Evolutionary conservation across 371 early-diverging fungal genomes (phyloP), one percentile per base, ranked within the genome.

Genomic region (Mucor circinelloides): DNA sequence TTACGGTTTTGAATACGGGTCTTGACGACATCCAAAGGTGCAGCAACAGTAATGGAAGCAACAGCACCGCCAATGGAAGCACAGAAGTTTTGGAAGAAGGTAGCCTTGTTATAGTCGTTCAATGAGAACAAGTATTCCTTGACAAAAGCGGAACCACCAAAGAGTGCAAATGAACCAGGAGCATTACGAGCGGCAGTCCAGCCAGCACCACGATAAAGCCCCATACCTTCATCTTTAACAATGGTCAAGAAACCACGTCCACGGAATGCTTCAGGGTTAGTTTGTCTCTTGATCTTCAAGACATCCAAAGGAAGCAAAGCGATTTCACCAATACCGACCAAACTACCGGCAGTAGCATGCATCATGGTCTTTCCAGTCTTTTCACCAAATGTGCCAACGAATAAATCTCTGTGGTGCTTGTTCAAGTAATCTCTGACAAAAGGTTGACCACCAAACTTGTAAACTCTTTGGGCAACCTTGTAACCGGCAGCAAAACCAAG

Each of bases 181-280:
- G 99, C 98, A 73, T 98, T 98, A 68, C 99, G 93, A 56, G 95
- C 94, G 54, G 96, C 95, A n/a, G 99, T 98, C 99, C 99, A 98
- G 48, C 93, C 89, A 56, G 96, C 97, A 58, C 99, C 99, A 68
- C 93, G 89, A 77, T 98, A 98, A 65, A 98, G 85, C 38, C 93
- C 95, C 87, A 92, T 87, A 60, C 96, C 95, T 79, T 98, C 97
- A 73, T 97, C 93, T 42, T 79, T 74, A 25, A 98, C 85, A 71
- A 97, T 92, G 68, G 80, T 81, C 61, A 95, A 70, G 74, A 94
- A 81, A 17, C 92, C 90, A 78, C 95, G 93, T 12, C 96, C 97
- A 74, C 89, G 85, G 83, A 96, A 91, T 4, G 91, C 82, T 69
- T 93, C 92, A 9, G 98, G 95, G 84, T 96, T 95, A 28, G 95